Conservation (phyloP, 495 filamentous ascomycete genomes). For the Filosporella fistucella region DNA sequence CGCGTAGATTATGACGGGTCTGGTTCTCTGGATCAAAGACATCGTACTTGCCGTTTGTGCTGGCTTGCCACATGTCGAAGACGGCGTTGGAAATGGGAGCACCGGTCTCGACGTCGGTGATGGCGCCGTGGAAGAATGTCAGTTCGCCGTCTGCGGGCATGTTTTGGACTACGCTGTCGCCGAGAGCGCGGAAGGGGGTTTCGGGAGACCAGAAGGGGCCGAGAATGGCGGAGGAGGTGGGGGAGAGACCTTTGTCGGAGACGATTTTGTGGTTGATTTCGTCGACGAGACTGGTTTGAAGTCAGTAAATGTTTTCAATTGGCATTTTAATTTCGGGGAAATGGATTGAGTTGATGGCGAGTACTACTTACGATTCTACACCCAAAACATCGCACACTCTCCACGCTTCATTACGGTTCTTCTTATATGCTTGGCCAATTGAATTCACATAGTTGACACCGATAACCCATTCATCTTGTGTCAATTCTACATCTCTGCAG, state of each 20-base stretch:
- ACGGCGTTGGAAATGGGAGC: conserved; percentile 64
- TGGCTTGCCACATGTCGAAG: conserved; percentile 84
- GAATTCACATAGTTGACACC: conserved; percentile 60
- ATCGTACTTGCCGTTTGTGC: conserved; percentile 80
- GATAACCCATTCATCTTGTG: conserved; percentile 60
- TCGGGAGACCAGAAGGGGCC: conserved; percentile 87
- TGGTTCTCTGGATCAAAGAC: conserved; percentile 78
- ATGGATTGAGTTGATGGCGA: background rate
- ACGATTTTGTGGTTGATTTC: conserved; percentile 80
- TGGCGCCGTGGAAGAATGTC: conserved; percentile 65
- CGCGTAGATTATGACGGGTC: conserved; percentile 74
- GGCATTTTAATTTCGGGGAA: background rate
- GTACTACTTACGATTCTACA: conserved; percentile 63
- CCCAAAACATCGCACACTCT: conserved; percentile 74
- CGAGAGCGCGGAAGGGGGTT: conserved; percentile 72
- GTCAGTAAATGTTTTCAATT: conserved; percentile 2
- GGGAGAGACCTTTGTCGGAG: conserved; percentile 60
- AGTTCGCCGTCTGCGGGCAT: conserved; percentile 54
- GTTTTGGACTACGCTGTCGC: conserved; percentile 66
- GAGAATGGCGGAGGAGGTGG: conserved; percentile 78
- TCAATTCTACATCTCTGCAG: conserved; percentile 60
- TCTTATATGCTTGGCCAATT: conserved; percentile 24
- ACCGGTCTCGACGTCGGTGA: conserved; percentile 61
- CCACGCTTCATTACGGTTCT: conserved; percentile 64
- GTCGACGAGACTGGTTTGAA: conserved; percentile 61